A percentile compares a stretch with the other conserved stretches of the same genome.
These are phyloP conservation scores for Sparassis latifolia DNA, from an alignment of 1,284 basidiomycete species.

Conservation along the genomic window DNA sequence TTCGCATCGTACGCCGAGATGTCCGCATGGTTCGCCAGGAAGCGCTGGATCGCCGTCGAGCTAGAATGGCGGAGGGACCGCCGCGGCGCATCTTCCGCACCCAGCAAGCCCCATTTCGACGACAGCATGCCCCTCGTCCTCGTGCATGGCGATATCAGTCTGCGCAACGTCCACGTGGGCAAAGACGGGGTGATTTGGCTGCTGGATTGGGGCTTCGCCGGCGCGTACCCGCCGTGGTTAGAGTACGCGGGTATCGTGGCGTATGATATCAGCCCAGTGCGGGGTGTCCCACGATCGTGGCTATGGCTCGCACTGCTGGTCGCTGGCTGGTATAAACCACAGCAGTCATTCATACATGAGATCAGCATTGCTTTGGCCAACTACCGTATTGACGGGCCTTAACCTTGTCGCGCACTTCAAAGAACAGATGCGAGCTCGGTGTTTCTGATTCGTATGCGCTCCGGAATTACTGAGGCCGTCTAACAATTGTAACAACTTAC, in stretches of 20 bases:
- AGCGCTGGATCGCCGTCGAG: neutral
- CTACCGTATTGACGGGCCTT: too few relatives aligned
- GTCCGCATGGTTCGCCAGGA: constrained; percentile 6
- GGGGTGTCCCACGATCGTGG: too few relatives aligned
- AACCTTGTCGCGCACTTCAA: too few relatives aligned
- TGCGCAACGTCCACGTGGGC: constrained; percentile 22
- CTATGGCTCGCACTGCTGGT: too few relatives aligned
- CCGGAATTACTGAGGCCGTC: too few relatives aligned
- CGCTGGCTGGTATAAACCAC: too few relatives aligned
- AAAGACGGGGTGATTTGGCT: constrained; percentile 23
- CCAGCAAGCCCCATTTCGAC: constrained; percentile 11
- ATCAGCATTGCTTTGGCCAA: too few relatives aligned
- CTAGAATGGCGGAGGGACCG: neutral
- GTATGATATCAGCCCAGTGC: too few relatives aligned
- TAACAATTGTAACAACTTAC: too few relatives aligned
- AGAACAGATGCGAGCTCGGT: too few relatives aligned
- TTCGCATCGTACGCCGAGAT: constrained; percentile 9
- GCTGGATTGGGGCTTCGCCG: constrained; percentile 24
- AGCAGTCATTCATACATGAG: too few relatives aligned
- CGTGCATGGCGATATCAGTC: constrained; percentile 21
- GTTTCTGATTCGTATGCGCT: too few relatives aligned
- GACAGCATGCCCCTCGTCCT: constrained; percentile 22
- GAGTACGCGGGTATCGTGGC: constrained; percentile 11
- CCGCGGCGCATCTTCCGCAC: neutral
- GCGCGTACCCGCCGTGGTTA: constrained; percentile 26